A percentile compares a stretch with the other conserved stretches of the same genome.
Evolutionary conservation across 441 rosid genomes (phyloP).

Genomic region (Capsella rubella): DNA sequence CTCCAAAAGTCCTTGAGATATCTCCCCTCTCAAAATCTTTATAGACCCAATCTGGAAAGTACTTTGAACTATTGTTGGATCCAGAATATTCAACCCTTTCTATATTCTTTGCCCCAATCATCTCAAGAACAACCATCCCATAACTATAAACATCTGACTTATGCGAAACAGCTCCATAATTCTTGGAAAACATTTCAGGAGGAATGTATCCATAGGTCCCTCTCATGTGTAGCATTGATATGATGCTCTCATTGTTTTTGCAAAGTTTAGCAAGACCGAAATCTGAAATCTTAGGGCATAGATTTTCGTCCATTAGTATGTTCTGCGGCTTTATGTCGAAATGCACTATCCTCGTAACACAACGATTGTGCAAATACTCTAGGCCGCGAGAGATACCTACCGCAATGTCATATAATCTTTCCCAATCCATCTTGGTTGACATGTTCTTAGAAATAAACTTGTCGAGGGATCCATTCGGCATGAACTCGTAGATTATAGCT

Average conservation of each 20-base stretch:
- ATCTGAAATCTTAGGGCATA: not conserved
- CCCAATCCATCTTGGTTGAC: conserved; percentile 16
- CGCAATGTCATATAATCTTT: conserved; percentile 39
- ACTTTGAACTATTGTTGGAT: not conserved
- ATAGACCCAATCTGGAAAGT: not conserved
- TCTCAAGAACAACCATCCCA: not conserved
- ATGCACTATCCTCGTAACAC: conserved; percentile 49
- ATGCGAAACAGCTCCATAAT: not conserved
- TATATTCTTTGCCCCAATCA: not conserved
- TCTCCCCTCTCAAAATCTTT: not conserved
- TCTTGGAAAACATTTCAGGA: not conserved
- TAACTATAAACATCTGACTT: not conserved
- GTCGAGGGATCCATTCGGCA: conserved; percentile 57
- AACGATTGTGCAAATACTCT: conserved; percentile 50
- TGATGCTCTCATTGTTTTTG: not conserved
- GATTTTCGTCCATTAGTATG: conserved; percentile 41
- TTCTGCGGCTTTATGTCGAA: conserved; percentile 56
- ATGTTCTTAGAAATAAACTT: conserved; percentile 33
- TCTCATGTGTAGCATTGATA: not conserved
- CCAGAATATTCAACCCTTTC: not conserved
- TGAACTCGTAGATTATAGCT: conserved; percentile 55
- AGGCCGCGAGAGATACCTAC: conserved; percentile 49
- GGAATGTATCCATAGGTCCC: not conserved
- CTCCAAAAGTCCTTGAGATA: not conserved
- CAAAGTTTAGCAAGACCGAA: not conserved